These are phyloP conservation scores for Annona cherimola DNA, from an alignment of 164 flowering plant species.

Conservation along the genomic window DNA sequence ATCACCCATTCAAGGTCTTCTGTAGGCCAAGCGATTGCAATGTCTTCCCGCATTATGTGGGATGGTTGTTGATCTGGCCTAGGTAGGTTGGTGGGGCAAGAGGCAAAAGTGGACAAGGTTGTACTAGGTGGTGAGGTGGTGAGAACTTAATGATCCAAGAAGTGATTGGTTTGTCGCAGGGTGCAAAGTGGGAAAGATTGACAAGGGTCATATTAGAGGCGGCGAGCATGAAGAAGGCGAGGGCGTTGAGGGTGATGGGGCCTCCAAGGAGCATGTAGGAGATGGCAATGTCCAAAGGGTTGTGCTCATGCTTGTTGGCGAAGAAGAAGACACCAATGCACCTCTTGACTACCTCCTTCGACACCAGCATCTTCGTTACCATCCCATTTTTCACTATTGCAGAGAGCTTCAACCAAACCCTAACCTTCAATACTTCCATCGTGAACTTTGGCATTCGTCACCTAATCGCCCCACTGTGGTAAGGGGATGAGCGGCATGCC, in stretches of 20 bases:
- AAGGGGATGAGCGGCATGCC: too few relatives aligned
- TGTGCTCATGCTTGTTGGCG: constrained; percentile 3
- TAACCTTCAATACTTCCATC: too few relatives aligned
- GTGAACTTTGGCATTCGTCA: too few relatives aligned
- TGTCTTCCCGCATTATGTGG: background rate
- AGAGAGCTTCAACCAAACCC: too few relatives aligned
- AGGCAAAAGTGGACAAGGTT: constrained; percentile 10
- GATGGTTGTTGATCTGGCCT: background rate
- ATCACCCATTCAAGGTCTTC: background rate
- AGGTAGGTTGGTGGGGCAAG: background rate
- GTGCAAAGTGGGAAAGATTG: background rate
- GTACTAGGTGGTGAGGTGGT: constrained; percentile 8
- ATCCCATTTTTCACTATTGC: too few relatives aligned
- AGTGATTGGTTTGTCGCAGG: too few relatives aligned
- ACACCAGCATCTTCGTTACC: too few relatives aligned
- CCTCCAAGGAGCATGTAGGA: constrained; percentile 38
- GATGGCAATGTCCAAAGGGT: constrained; percentile 20
- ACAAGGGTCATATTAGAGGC: constrained; percentile 38
- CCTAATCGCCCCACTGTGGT: too few relatives aligned
- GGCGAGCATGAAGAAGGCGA: constrained; percentile 26
- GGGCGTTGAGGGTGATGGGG: constrained; percentile 30
- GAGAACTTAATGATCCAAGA: background rate
- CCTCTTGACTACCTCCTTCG: too few relatives aligned
- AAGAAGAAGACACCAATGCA: background rate
- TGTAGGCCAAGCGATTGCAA: background rate